Evolutionary conservation across 768 basidiomycete genomes (phyloP).

Genomic region (Lactifluus pinguis): DNA sequence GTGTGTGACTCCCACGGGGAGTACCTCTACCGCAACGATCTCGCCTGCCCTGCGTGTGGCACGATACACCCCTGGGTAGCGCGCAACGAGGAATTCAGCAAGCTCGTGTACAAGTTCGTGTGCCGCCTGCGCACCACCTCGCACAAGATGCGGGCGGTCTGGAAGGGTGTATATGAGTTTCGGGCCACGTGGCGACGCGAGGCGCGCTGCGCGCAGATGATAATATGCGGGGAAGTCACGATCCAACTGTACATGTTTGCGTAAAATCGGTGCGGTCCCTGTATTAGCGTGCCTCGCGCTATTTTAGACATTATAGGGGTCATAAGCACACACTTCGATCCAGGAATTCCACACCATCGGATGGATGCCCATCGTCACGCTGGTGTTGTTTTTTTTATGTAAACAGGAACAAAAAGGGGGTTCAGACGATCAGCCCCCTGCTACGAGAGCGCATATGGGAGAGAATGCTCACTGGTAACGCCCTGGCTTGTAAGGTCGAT

Average conservation of each 20-base stretch:
- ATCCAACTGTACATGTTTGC: slow-evolving; percentile 39
- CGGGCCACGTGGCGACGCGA: slow-evolving; percentile 38
- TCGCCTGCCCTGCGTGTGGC: slow-evolving; percentile 37
- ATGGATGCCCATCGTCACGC: slow-evolving; percentile 63
- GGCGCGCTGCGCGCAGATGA: slow-evolving; percentile 47
- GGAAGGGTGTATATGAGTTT: slow-evolving; percentile 32
- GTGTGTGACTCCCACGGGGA: slow-evolving; percentile 40
- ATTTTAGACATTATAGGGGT: neutral
- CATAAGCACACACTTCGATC: slow-evolving; percentile 46
- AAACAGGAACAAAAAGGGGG: neutral
- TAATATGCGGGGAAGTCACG: slow-evolving; percentile 46
- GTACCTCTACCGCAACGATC: slow-evolving; percentile 44
- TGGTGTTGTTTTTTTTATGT: slow-evolving; percentile 21
- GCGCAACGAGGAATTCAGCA: slow-evolving; percentile 52
- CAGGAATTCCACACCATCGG: slow-evolving; percentile 62
- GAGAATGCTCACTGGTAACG: slow-evolving; percentile 40
- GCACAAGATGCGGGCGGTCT: slow-evolving; percentile 27
- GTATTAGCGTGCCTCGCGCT: no score
- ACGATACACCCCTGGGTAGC: slow-evolving; percentile 50
- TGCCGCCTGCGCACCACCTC: slow-evolving; percentile 28
- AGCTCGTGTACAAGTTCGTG: slow-evolving; percentile 61
- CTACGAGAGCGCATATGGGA: neutral
- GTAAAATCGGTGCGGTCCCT: neutral
- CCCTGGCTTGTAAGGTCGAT: slow-evolving; percentile 57
- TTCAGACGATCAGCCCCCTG: neutral